Evolutionary conservation across 2,329 filamentous ascomycete genomes (phyloP), one percentile per base, ranked within the genome.

Genomic region (Monosporascus sp.): DNA sequence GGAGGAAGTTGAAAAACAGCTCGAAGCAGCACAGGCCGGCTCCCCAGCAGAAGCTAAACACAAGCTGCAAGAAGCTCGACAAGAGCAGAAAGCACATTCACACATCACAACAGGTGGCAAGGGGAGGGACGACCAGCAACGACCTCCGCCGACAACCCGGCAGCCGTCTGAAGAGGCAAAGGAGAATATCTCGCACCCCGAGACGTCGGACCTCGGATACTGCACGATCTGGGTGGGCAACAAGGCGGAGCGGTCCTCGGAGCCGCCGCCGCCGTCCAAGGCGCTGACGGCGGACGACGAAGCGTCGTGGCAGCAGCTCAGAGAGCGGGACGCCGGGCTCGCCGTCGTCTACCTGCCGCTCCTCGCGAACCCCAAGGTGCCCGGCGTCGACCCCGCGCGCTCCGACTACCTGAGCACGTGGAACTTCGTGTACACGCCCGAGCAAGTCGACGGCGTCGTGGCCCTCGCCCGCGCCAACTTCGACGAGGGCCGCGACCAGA

Each of bases 191-290:
- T 74, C 74, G 14, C 67, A 74, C 20, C 70, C 77, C 27, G 69
- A 76, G 39, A 70, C 75, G 24, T 76, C 76, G n/a, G 85, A 91
- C 37, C 77, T 99, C 0, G 87, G 88, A 6, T 94, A 93, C 74
- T 97, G 94, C 74, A 97, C 92, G 20, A 83, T 97, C 54, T 99
- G 94, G 94, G 88, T 97, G 7, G 94, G 94, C 36, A 88, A 83
- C 0, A 95, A 82, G 3, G 79, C 90, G 62, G 90, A 96, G 67
- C 84, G 85, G 5, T 78, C 79, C 3, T 74, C 77, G 8, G 77
- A 86, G 24, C 77, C 74, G 18, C 80, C 76, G 35, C 73, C 70
- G 15, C 72, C 73, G 3, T 73, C 75, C 41, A 77, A 77, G 56
- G 76, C 77, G 22, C 72, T 87, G 15, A 79, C 83, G 49, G 82